Conservation (phyloP, 352 stramenopile species). For the Globisporangium canariense region DNA sequence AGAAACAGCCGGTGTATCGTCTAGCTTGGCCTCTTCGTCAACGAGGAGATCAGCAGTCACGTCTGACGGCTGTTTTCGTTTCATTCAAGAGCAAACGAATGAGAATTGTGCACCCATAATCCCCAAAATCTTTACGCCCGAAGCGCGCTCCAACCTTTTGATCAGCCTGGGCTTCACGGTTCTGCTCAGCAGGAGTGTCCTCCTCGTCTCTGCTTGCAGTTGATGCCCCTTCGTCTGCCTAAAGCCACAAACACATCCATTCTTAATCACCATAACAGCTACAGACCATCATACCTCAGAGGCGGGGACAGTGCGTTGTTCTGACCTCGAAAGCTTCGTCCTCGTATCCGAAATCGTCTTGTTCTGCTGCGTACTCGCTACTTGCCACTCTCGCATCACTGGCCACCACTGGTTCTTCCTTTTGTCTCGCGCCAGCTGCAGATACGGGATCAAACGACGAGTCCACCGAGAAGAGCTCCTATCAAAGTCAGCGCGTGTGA, state of each 20-base stretch:
- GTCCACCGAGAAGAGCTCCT: constrained; percentile 22
- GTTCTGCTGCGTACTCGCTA: constrained; percentile 7
- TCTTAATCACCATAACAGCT: not conserved
- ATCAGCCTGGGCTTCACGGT: not conserved
- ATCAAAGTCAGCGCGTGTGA: not conserved
- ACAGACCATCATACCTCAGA: not conserved
- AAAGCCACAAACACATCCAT: not conserved
- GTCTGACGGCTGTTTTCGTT: not conserved
- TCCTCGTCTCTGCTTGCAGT: not conserved
- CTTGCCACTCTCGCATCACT: not conserved
- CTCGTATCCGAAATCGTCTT: constrained; percentile 62
- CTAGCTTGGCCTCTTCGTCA: not conserved
- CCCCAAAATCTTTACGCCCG: not conserved
- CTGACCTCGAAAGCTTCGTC: constrained; percentile 73
- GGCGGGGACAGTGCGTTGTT: not conserved
- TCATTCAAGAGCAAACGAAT: not conserved
- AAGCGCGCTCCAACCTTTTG: not conserved
- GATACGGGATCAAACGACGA: constrained; percentile 22
- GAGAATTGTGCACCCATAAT: not conserved
- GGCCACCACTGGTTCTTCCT: not conserved
- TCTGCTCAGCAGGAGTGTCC: not conserved
- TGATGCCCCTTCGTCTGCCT: constrained; percentile 2
- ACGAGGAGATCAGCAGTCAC: not conserved
- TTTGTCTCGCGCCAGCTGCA: constrained; percentile 1
- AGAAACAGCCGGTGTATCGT: not conserved